A percentile compares a stretch with the other conserved stretches of the same genome.
These are phyloP conservation scores for Neurospora africana DNA, from an alignment of 495 filamentous ascomycete genomes.

Conservation along the genomic window DNA sequence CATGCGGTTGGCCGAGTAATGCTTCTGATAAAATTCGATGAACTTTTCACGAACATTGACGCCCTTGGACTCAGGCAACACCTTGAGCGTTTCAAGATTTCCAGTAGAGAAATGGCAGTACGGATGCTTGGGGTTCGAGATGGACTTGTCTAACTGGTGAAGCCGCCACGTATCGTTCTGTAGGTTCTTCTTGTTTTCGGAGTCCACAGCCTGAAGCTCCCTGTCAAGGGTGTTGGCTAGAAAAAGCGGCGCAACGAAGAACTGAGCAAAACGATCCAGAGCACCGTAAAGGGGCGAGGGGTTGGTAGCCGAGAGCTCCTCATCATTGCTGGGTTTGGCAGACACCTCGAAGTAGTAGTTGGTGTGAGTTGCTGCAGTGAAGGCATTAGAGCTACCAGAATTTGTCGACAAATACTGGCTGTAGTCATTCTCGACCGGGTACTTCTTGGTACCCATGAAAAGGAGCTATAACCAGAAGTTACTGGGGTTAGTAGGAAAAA, in stretches of 20 bases:
- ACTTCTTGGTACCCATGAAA: constrained; percentile 99
- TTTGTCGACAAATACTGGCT: constrained; percentile 82
- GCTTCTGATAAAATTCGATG: constrained; percentile 80
- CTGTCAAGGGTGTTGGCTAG: constrained; percentile 81
- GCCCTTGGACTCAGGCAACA: constrained; percentile 67
- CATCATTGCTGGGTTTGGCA: constrained; percentile 49
- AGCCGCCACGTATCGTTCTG: constrained; percentile 92
- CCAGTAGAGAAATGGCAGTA: constrained; percentile 94
- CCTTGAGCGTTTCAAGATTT: constrained; percentile 81
- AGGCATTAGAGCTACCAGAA: constrained; percentile 89
- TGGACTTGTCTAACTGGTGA: constrained; percentile 81
- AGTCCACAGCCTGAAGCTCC: constrained; percentile 88
- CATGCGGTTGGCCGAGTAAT: constrained; percentile 94
- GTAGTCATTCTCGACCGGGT: constrained; percentile 93
- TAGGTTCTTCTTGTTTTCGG: constrained; percentile 98
- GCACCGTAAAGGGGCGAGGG: constrained; percentile 79
- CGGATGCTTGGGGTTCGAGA: constrained; percentile 86
- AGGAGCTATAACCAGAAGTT: constrained; percentile 49
- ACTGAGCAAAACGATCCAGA: constrained; percentile 93
- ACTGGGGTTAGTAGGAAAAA: constrained; percentile 11
- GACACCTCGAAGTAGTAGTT: constrained; percentile 98
- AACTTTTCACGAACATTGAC: constrained; percentile 88
- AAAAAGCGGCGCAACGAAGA: constrained; percentile 90
- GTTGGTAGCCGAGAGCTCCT: constrained; percentile 40
- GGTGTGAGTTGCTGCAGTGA: constrained; percentile 85